Base-by-base conservation (phyloP, 1,284 basidiomycete species). In the Trichosporon sp. region DNA sequence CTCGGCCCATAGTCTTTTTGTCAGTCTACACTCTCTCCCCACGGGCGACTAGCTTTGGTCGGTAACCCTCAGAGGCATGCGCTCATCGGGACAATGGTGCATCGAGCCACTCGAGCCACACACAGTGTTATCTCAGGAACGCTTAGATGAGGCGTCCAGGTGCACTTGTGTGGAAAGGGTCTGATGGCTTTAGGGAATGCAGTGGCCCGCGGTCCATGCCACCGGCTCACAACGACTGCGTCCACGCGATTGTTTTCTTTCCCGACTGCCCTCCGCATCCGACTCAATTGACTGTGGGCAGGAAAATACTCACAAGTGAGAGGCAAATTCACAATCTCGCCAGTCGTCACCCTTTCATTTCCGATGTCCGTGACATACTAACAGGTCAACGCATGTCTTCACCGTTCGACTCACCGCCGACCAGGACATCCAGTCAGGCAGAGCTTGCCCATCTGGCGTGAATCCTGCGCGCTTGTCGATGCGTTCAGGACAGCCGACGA, bases 401-500 rank as follows among this genome's bases (percentile, higher is more conserved):
- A 7, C 25, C 5, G 19, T 14, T 3, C 16, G 1, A 66, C 68
- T 59, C 46, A 71, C 71, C 59, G 60, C 56, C 9, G 67, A 65
- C 63, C 68, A 73, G 1, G 68, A 64, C 36, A 73, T 62, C 71
- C 71, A 73, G 34, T 67, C 67, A 46, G 71, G 71, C 13, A 73
- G 59, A 27, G 33, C 63, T 56, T 73, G 71, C 2, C 71, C 71
- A 49, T 73, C 64, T 11, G 71, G 71, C 37, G 61, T 66, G 56
- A 63, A 31, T 37, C 64, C 62, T 4, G 29, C 56, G n/a, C 61
- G 54, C 29, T 58, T 58, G 29, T 40, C 7, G 27, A n/a, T 40
- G 25, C 19, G 56, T 14, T 37, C 36, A 19, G 60, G 63, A 57
- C 66, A 67, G 46, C 66, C 63, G 36, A 67, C 59, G 14, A 67